Evolutionary conservation across 129 eudicot species (phyloP), one percentile per base, ranked within the genome.

Genomic region (Artemisia annua): DNA sequence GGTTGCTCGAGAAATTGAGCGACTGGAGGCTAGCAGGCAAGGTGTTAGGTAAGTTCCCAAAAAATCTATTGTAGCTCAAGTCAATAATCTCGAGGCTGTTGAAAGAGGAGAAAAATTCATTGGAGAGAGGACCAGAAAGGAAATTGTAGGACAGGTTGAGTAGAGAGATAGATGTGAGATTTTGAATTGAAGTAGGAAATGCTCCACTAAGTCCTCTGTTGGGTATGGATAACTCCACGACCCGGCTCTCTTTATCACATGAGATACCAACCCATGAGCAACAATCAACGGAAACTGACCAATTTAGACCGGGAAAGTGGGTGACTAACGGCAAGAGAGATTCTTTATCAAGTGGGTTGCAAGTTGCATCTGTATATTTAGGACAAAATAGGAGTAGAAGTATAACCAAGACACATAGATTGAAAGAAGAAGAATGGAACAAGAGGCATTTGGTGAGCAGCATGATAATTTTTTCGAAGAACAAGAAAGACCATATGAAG

Each of bases 241-340:
- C 91, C 52, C 88, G 79, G 12, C 74, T 76, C 1, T 43, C 13
- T 17, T 13, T 54, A 67, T 82, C 88, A 60, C 96, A 89, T 8
- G 48, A 28, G 58, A 89, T 71, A 2, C 92, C 96, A 49, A 78
- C 85, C 96, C 96, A 86, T 15, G 10, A 24, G 59, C 96, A 89
- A 72, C 96, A 89, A 48, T 85, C 65, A 12, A 12, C 18, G 6
- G 0, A 19, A 9, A 11, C 15, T 3, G 76, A 63, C 91, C 87
- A 86, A 55, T 77, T 80, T 20, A 82, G 7, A 13, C 28, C 55
- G 24, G 78, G 61, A 11, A 72, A 59, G 39, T 59, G 11, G 14
- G 74, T 13, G 55, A 74, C 81, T 20, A 85, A 82, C 1, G 81
- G 71, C 35, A 81, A 53, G 0, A 86, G 70, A 7, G 90, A 77